A percentile compares a stretch with the other conserved stretches of the same genome.
These are phyloP conservation scores for Paramecium primaurelia DNA, from an alignment of 73 alveolate genomes.

Conservation along the genomic window DNA sequence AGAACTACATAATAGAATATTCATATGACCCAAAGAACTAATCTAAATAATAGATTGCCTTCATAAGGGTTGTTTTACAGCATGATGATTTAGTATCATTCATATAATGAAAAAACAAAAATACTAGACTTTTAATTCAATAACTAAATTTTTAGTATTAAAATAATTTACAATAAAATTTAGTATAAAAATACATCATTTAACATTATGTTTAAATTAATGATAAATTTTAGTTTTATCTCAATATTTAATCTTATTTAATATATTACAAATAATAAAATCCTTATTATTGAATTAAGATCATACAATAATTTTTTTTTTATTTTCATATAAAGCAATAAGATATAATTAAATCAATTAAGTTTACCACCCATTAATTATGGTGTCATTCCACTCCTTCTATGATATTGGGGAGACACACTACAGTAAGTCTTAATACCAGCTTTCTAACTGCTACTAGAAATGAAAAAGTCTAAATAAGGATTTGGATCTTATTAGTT, in stretches of 20 bases:
- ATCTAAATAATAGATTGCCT: constrained; percentile 88
- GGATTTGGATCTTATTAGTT: constrained; percentile 6
- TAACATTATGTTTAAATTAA: too few species aligned
- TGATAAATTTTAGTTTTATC: too few species aligned
- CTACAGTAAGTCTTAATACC: not conserved
- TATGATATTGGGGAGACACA: not conserved
- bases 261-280: too few species aligned
- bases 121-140: not conserved
- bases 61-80: constrained; percentile 58
- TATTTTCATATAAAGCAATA: not conserved
- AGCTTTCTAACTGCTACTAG: not conserved
- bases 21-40: constrained; percentile 97
- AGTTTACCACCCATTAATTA: not conserved
- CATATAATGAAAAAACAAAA: not conserved
- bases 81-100: constrained; percentile 22
- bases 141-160: too few species aligned
- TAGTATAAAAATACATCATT: too few species aligned
- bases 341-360: not conserved
- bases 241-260: too few species aligned
- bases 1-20: constrained; percentile 91
- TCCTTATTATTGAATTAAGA: too few species aligned
- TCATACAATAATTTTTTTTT: too few species aligned
- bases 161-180: too few species aligned
- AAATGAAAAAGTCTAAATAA: not conserved
- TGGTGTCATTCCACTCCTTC: not conserved